Conservation (phyloP, 2,329 filamentous ascomycete species). For the Aspergillus brasiliensis region DNA sequence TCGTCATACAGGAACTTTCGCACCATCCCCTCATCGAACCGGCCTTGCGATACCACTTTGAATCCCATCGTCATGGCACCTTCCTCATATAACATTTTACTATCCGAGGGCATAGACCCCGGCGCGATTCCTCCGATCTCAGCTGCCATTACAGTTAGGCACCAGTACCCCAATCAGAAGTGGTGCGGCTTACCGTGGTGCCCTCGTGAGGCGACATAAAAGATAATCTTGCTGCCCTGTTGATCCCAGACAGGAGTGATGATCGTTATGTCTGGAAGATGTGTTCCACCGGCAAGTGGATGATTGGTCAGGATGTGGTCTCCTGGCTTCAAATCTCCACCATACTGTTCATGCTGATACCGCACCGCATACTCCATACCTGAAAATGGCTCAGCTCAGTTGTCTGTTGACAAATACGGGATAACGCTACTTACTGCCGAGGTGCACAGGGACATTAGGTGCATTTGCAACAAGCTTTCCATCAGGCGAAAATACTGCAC, state of each 20-base stretch:
- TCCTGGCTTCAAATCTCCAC: constrained; percentile 73
- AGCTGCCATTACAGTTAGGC: constrained; percentile 30
- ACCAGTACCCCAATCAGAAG: too few species aligned
- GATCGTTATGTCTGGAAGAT: constrained; percentile 77
- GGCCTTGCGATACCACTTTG: constrained; percentile 33
- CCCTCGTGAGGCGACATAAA: constrained; percentile 78
- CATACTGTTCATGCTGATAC: constrained; percentile 79
- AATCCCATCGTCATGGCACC: neutral
- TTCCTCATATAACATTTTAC: neutral
- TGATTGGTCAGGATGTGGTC: constrained; percentile 85
- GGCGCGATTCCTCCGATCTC: constrained; percentile 83
- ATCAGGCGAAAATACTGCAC: constrained; percentile 74
- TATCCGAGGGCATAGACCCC: constrained; percentile 69
- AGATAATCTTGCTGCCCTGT: constrained; percentile 67
- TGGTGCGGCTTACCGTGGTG: constrained; percentile 60
- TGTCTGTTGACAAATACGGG: neutral
- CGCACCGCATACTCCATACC: constrained; percentile 76
- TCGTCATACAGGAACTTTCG: constrained; percentile 58
- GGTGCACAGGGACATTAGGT: constrained; percentile 77
- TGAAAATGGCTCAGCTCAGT: neutral
- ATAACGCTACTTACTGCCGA: constrained; percentile 57
- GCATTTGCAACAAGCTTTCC: constrained; percentile 71
- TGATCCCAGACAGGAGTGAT: constrained; percentile 75
- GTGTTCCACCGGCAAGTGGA: constrained; percentile 80
- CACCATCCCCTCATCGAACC: constrained; percentile 77